Conservation (phyloP, 352 stramenopile species). For the Phytophthora parvispora region DNA sequence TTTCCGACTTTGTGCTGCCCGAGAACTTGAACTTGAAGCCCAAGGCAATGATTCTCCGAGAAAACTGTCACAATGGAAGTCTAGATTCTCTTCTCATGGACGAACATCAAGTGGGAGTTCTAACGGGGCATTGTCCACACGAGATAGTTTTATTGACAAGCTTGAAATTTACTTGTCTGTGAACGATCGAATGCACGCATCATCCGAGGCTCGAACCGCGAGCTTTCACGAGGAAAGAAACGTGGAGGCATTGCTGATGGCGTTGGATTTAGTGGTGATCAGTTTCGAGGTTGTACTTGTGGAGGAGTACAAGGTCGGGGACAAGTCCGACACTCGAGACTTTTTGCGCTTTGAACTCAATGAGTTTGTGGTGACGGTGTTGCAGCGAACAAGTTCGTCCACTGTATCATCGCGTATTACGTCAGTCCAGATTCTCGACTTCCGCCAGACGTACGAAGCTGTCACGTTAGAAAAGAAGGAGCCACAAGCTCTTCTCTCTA, state of each 20-base stretch:
- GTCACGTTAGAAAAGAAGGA: conserved; percentile 26
- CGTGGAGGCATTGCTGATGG: conserved; percentile 72
- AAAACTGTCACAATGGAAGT: conserved; percentile 79
- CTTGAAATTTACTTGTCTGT: conserved; percentile 63
- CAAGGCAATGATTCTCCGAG: conserved; percentile 72
- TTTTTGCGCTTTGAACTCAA: conserved; percentile 80
- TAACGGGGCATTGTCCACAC: conserved; percentile 1
- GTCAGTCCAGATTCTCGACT: conserved; percentile 77
- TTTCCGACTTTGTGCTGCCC: conserved; percentile 71
- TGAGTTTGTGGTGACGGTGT: conserved; percentile 71
- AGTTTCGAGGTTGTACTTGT: conserved; percentile 61
- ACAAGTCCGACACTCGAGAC: conserved; percentile 50
- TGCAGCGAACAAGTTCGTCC: conserved; percentile 63
- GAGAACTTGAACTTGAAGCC: conserved; percentile 77
- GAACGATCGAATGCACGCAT: conserved; percentile 73
- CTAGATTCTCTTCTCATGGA: conserved; percentile 61
- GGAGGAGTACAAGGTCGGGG: conserved; percentile 34
- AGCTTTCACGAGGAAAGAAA: conserved; percentile 58
- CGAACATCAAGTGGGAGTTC: conserved; percentile 31
- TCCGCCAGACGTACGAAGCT: conserved; percentile 48
- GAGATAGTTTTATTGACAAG: conserved; percentile 47
- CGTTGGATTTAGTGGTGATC: conserved; percentile 68
- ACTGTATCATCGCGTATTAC: conserved; percentile 67
- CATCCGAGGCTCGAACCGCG: conserved; percentile 47
- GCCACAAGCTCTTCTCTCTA: conserved; percentile 35